phyloP scores from a whole-genome alignment of 805 yeast genomes.

The Teunomyces panamensis region DNA sequence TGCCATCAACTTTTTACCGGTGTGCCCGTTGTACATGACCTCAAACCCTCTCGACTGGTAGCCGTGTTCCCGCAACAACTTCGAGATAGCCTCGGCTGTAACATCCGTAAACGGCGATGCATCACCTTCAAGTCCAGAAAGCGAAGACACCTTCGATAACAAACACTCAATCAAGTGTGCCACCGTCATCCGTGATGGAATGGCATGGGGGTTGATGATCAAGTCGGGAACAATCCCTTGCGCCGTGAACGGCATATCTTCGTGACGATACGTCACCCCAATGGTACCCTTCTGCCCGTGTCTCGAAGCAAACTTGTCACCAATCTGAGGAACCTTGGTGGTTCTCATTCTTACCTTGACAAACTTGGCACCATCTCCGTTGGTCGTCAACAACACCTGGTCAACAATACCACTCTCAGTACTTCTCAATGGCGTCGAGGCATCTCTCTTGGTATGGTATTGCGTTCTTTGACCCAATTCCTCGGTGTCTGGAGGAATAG shows the following conservation, averaged over 20 bases:
- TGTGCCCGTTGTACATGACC: constrained; percentile 98
- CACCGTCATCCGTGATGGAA: constrained; percentile 99
- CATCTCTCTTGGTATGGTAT: constrained; percentile 97
- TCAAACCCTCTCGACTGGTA: constrained; percentile 98
- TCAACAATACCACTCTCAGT: constrained; percentile 98
- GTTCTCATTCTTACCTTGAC: constrained; percentile 99
- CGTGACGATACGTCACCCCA: constrained; percentile 97
- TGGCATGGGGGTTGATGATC: constrained; percentile 98
- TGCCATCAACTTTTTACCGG: constrained; percentile 96
- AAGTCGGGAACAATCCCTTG: constrained; percentile 97
- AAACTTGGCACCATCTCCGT: constrained; percentile 96
- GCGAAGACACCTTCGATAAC: constrained; percentile 88
- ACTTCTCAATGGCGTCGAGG: constrained; percentile 93
- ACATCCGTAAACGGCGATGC: constrained; percentile 99
- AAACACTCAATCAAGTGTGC: constrained; percentile 99
- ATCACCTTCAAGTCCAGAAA: constrained; percentile 97
- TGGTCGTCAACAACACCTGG: constrained; percentile 93
- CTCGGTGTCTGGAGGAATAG: constrained; percentile 98
- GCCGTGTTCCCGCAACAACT: constrained; percentile 88
- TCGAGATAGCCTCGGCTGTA: constrained; percentile 95
- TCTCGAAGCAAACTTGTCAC: constrained; percentile 98
- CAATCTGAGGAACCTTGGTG: constrained; percentile 97
- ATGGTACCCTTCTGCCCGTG: constrained; percentile 99
- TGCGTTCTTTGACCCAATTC: constrained; percentile 98
- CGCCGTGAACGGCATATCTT: constrained; percentile 96